Base-by-base conservation (phyloP, 192 early-diverging fungal species). In the Entophlyctis helioformis region DNA sequence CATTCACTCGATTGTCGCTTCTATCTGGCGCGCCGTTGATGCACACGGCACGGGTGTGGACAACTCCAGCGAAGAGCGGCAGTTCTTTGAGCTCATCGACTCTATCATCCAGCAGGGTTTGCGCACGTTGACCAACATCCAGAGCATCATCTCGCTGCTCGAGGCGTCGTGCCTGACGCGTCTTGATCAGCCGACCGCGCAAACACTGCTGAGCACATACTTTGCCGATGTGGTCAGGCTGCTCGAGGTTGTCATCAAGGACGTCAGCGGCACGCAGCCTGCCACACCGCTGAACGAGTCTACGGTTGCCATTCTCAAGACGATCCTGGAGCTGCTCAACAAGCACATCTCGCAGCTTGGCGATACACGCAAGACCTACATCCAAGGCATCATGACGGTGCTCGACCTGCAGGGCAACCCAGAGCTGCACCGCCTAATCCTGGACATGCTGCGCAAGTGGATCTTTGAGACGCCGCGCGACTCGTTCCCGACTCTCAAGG, bases 401-500 rank as follows among this genome's bases (percentile, higher is more conserved):
- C 80, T 94, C 46, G 89, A 94, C 50, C 78, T 84, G 38, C 79
- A 85, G 5, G 78, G 72, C n/a, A 81, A 90, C 42, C 53, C 71
- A 9, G 76, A 72, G 25, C 62, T 99, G 13, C 61, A 86, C 10
- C 60, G 78, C 7, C 71, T 75, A 2, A 82, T 97, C 21, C 61
- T 97, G 42, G 74, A 79, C 12, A 84, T 96, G 71, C 74, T 85
- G 8, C 73, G 80, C 23, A 78, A 82, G 36, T 99, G 96, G 96
- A 75, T 97, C 1, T 60, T 85, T 31, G 76, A 72, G 67, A 76
- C 20, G n/a, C n/a, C n/a, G n/a, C 67, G 68, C 6, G 89, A 92
- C 40, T 68, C 84, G 1, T 95, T 95, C 65, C 96, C 96, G 1
- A 96, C 96, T 4, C 75, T 87, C 47, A 94, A 92, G 61, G 96